phyloP scores from a whole-genome alignment of 2,329 filamentous ascomycete species.

The Davidsoniella eucalypti region DNA sequence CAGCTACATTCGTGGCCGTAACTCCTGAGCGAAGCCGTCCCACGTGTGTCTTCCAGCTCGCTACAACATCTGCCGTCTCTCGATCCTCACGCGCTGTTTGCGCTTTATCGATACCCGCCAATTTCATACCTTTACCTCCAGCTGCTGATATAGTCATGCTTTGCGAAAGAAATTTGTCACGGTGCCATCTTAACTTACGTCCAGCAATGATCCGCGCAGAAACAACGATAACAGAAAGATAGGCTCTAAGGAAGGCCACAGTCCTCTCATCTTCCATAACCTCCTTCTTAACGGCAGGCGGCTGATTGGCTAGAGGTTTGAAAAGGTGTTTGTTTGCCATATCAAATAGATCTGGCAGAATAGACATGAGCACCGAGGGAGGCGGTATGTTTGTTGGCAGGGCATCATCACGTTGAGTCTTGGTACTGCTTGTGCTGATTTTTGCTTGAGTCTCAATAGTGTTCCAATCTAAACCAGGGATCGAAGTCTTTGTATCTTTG shows the following conservation, averaged over 20 bases:
- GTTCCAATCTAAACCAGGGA: constrained; percentile 24
- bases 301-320: constrained; percentile 43
- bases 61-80: constrained; percentile 62
- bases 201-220: constrained; percentile 71
- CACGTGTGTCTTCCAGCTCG: constrained; percentile 58
- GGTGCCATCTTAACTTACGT: constrained; percentile 75
- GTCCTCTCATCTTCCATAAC: constrained; percentile 48
- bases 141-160: constrained; percentile 74
- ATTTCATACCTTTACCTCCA: constrained; percentile 75
- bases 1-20: constrained; percentile 46
- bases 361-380: constrained; percentile 62
- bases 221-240: constrained; percentile 46
- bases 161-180: constrained; percentile 69
- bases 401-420: constrained; percentile 19
- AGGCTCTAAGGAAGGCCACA: constrained; percentile 45
- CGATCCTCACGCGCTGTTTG: constrained; percentile 73
- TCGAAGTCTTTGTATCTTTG: background rate
- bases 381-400: constrained; percentile 81
- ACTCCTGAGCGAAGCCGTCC: constrained; percentile 59
- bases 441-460: constrained; percentile 20
- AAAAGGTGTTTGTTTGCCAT: constrained; percentile 49
- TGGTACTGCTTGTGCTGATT: background rate
- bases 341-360: constrained; percentile 56
- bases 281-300: constrained; percentile 40
- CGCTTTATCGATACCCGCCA: constrained; percentile 67